These are phyloP conservation scores for Capsella rubella DNA, from an alignment of 441 rosid genomes.

Conservation along the genomic window DNA sequence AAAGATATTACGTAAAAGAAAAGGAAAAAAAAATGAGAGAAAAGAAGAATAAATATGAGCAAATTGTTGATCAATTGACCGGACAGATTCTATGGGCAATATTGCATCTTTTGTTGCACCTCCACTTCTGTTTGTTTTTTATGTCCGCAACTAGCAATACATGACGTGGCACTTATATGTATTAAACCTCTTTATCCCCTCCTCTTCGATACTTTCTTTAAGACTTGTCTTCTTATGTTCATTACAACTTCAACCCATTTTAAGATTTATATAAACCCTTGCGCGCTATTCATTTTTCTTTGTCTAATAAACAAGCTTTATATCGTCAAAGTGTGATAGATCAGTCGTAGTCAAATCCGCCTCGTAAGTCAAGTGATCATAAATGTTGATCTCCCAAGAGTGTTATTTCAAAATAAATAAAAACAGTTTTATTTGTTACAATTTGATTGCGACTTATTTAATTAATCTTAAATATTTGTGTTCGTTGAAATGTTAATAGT, in stretches of 20 bases:
- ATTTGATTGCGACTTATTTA: too few relatives aligned
- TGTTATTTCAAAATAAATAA: too few relatives aligned
- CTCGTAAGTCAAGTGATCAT: neutral
- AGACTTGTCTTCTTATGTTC: constrained; percentile 39
- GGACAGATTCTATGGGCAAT: constrained; percentile 46
- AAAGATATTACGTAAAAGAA: constrained; percentile 24
- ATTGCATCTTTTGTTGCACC: constrained; percentile 45
- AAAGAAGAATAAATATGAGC: constrained; percentile 35
- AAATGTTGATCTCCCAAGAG: neutral
- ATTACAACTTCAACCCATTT: constrained; percentile 22
- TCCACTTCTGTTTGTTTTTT: constrained; percentile 45
- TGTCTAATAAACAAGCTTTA: too few relatives aligned
- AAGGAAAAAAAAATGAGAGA: constrained; percentile 8
- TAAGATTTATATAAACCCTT: neutral
- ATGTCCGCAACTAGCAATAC: constrained; percentile 45
- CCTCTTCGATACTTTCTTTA: constrained; percentile 16
- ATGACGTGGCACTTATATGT: constrained; percentile 35
- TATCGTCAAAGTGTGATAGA: too few relatives aligned
- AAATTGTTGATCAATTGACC: constrained; percentile 39
- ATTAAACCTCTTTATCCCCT: neutral
- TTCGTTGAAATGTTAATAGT: neutral
- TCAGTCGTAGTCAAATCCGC: neutral
- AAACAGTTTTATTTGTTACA: too few relatives aligned
- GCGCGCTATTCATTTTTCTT: too few relatives aligned
- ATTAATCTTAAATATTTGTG: too few relatives aligned